These are phyloP conservation scores for Mycena pura DNA, from an alignment of 768 basidiomycete genomes.

Conservation along the genomic window DNA sequence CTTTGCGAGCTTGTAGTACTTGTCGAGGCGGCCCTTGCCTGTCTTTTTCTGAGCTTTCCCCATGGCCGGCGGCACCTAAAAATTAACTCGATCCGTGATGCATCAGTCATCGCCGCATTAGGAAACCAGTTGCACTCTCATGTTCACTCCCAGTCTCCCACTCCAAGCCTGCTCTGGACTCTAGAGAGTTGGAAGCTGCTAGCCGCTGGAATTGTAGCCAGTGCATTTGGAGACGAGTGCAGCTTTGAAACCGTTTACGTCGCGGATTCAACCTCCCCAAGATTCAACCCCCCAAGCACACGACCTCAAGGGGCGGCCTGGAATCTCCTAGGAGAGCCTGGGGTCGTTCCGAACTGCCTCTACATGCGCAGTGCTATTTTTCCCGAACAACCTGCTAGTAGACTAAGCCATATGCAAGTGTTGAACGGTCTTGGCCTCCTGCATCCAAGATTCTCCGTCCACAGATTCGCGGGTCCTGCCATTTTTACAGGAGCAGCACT, in stretches of 20 bases:
- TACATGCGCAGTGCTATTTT: constrained; percentile 60
- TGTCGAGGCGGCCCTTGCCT: constrained; percentile 94
- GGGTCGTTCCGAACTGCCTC: constrained; percentile 70
- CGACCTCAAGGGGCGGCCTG: constrained; percentile 54
- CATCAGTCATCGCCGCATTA: background rate
- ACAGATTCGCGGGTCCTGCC: constrained; percentile 72
- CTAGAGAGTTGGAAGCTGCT: constrained; percentile 10
- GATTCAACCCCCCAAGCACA: constrained; percentile 47
- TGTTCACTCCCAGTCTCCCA: too few species aligned
- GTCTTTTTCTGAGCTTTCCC: constrained; percentile 92
- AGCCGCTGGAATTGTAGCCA: constrained; percentile 61
- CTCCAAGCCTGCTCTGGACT: background rate
- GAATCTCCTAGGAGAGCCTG: constrained; percentile 57
- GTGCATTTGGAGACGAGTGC: constrained; percentile 65
- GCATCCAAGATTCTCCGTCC: constrained; percentile 64
- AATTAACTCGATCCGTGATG: constrained; percentile 3
- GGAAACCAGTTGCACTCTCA: background rate
- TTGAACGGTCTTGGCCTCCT: constrained; percentile 74
- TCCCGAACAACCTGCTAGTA: background rate
- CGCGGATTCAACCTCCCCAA: background rate
- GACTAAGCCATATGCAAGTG: constrained; percentile 46
- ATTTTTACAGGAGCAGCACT: constrained; percentile 61
- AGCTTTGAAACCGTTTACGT: background rate
- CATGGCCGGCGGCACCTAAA: constrained; percentile 47
- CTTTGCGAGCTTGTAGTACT: constrained; percentile 97